Base-by-base conservation (phyloP, 495 filamentous ascomycete genomes). In the Lasiosphaeris hirsuta region DNA sequence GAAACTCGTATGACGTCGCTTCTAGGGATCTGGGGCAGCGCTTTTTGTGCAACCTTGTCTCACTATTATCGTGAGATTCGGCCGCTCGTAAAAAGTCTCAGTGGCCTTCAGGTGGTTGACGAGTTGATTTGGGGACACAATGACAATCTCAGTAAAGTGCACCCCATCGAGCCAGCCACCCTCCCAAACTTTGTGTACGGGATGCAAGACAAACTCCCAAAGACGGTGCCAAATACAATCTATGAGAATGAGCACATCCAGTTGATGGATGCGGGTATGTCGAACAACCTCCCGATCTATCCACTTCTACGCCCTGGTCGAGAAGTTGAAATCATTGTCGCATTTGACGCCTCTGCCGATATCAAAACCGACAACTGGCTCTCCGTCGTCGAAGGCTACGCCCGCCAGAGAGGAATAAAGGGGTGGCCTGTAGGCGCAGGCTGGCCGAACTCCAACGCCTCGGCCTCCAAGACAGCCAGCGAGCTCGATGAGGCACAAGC, bases 201-300 rank as follows among this genome's bases (percentile, higher is more conserved):
- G 6, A 87, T 98, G 83, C 81, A 87, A 60, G 82, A 81, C 51
- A 78, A 80, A 55, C 76, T 98, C 35, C 89, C 91, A 0, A 66
- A 79, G 0, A 89, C 86, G 2, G 86, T 85, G 44, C 91, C 94
- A 0, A 81, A 86, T 45, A 89, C 82, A 23, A 84, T 96, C 40
- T 84, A 87, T 63, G 75, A 81, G 46, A 78, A 75, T 15, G 74
- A 85, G 36, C 85, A 90, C 61, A 77, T 97, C 19, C 86, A 94
- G 61, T 82, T 97, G 4, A 96, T 96, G 88, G 94, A 98, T 73
- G 90, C 94, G 6, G 94, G 94, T 10, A 98, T 98, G 92, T 91
- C 87, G 50, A 97, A 97, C 68, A 98, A 98, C 63, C 79, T 98
- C 3, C 93, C 94, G 4, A 89, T 96, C 30, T 98, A 98, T 69